Base-by-base conservation (phyloP, 2,329 filamentous ascomycete species). In the Arthrobotrys entomopaga region DNA sequence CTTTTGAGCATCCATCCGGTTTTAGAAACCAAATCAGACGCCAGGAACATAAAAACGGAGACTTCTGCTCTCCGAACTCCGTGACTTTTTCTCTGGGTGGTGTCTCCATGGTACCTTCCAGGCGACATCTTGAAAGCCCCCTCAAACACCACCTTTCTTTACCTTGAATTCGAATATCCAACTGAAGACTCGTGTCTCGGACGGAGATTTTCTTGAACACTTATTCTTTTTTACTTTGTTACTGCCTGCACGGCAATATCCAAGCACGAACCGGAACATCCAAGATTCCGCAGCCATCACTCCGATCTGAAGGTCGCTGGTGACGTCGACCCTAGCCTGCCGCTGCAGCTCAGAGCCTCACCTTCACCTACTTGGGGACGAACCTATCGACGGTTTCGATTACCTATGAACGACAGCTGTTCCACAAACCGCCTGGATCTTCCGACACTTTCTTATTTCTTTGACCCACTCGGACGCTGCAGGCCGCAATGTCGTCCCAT, bases 401-500 rank as follows among this genome's bases (percentile, higher is more conserved):
- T 50, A 11, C 53, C 20, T 42, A 38, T 20, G 7, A 24, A 67
- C 38, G 20, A 72, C 58, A 49, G 46, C 58, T 61, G 52, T 61
- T 13, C 29, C 40, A 57, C 64, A 29, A 29, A 43, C 11, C 15
- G 22, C 43, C 46, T 11, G 8, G 43, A 40, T 57, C 42, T 54
- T 58, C 54, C 53, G 59, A 64, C 43, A 48, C 60, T 43, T 8
- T 6, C 15, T 48, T 65, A 48, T 19, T 34, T 56, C 46, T 40
- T 10, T n/a, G 16, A 43, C 59, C 60, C 59, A 64, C 65, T 60
- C 56, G 38, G 67, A 46, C 59, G 11, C 54, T 48, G 29, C 29
- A 34, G 10, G 7, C 20, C 56, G 43, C 22, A 10, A 73, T 73
- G 69, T 73, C 69, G 40, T 66, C 69, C 24, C 69, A 73, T 56